Evolutionary conservation across 345 rosid genomes (phyloP).

Genomic region (Pistacia integerrima): DNA sequence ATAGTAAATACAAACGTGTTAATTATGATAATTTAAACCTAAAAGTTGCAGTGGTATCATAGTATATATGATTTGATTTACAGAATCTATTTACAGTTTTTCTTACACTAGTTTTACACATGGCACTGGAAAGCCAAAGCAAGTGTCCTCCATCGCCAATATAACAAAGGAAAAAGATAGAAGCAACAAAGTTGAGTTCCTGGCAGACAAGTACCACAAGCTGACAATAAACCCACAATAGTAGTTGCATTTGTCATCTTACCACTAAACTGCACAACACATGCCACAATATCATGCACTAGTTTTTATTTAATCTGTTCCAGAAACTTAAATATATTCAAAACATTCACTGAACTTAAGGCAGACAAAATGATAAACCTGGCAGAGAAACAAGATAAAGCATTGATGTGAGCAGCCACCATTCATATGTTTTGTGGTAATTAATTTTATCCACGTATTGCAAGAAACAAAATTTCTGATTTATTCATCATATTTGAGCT

Average conservation of each 20-base stretch:
- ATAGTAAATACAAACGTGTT: too few species aligned
- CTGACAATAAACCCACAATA: conserved; percentile 27
- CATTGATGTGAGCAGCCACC: background rate
- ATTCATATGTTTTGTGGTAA: background rate
- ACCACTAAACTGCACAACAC: conserved; percentile 11
- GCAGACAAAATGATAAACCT: background rate
- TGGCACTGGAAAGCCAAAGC: background rate
- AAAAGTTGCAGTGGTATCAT: too few species aligned
- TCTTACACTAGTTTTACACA: background rate
- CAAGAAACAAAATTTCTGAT: background rate
- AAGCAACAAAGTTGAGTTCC: background rate
- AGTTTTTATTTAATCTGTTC: background rate
- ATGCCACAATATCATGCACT: background rate
- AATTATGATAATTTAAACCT: too few species aligned
- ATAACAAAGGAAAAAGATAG: background rate
- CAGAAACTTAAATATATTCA: background rate
- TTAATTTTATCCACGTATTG: too few species aligned
- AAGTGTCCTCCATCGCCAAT: background rate
- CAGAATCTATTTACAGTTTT: background rate
- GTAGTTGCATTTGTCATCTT: conserved; percentile 19
- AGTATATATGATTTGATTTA: background rate
- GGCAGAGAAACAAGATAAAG: background rate
- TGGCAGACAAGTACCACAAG: conserved; percentile 19
- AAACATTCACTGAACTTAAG: background rate
- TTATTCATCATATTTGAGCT: background rate